Evolutionary conservation across 2,329 filamentous ascomycete genomes (phyloP).

Genomic region (Cadophora sp.): DNA sequence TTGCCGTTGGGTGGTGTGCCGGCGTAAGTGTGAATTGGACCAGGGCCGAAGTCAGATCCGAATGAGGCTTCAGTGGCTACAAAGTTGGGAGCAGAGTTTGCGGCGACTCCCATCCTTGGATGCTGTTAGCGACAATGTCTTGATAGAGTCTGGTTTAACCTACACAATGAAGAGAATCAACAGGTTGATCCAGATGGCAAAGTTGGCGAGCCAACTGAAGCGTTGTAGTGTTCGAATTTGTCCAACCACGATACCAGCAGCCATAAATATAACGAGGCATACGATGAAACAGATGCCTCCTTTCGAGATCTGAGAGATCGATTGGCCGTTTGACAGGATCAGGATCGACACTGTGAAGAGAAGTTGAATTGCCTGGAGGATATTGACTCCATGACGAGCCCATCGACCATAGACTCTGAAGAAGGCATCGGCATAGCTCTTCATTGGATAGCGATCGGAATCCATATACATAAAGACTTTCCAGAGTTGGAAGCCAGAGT

Average conservation of each 20-base stretch:
- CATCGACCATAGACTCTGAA: constrained; percentile 53
- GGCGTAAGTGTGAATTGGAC: constrained; percentile 44
- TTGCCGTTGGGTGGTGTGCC: constrained; percentile 50
- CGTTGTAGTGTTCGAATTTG: constrained; percentile 62
- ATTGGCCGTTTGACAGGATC: constrained; percentile 59
- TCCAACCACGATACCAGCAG: constrained; percentile 58
- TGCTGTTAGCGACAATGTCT: constrained; percentile 14
- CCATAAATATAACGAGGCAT: constrained; percentile 57
- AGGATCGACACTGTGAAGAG: constrained; percentile 59
- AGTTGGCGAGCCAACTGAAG: constrained; percentile 61
- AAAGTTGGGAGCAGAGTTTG: constrained; percentile 58
- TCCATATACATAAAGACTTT: constrained; percentile 36
- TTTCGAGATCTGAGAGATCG: constrained; percentile 58
- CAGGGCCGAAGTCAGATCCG: constrained; percentile 41
- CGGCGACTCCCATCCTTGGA: constrained; percentile 55
- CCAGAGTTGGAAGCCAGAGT: constrained; percentile 39
- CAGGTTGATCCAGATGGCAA: constrained; percentile 62
- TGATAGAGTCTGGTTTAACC: constrained; percentile 14
- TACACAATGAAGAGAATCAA: constrained; percentile 57
- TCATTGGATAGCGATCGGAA: constrained; percentile 38
- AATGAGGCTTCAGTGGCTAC: constrained; percentile 42
- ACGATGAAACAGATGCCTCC: constrained; percentile 58
- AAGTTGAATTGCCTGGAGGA: constrained; percentile 55
- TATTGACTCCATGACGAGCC: constrained; percentile 54
- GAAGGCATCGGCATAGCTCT: constrained; percentile 45